Conservation (phyloP, 1,284 basidiomycete species). For the Cryptococcus wingfieldii region DNA sequence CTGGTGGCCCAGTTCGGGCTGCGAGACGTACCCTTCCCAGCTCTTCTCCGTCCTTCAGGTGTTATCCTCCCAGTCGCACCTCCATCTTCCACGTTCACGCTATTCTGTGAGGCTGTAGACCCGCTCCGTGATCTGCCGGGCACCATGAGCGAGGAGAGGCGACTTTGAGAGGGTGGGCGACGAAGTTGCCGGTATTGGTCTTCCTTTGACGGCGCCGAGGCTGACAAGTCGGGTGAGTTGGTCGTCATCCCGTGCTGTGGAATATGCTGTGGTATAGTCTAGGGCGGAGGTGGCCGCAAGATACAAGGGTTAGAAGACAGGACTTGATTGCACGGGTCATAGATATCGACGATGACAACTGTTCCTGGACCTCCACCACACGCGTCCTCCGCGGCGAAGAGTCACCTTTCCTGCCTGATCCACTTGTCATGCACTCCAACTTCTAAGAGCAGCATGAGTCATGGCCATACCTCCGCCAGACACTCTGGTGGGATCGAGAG, state of each 20-base stretch:
- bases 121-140: slow-evolving; percentile 34
- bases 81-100: slow-evolving; percentile 28
- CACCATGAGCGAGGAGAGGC: slow-evolving; percentile 37
- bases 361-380: no score
- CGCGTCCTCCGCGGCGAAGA: no score
- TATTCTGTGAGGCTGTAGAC: slow-evolving; percentile 26
- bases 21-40: slow-evolving; percentile 32
- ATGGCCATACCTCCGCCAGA: neutral
- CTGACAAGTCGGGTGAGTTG: neutral
- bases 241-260: no score
- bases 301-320: neutral
- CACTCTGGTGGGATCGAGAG: neutral
- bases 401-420: neutral
- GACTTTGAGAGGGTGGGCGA: slow-evolving; percentile 34
- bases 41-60: slow-evolving; percentile 37
- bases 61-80: slow-evolving; percentile 32
- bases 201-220: slow-evolving; percentile 4
- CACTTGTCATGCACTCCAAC: neutral
- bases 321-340: neutral
- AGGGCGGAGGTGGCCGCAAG: neutral
- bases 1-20: neutral
- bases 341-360: no score
- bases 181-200: slow-evolving; percentile 16
- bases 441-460: neutral
- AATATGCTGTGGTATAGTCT: no score